Evolutionary conservation across 176 grass and related monocot genomes (phyloP).

Genomic region (Urochloa ruziziensis): DNA sequence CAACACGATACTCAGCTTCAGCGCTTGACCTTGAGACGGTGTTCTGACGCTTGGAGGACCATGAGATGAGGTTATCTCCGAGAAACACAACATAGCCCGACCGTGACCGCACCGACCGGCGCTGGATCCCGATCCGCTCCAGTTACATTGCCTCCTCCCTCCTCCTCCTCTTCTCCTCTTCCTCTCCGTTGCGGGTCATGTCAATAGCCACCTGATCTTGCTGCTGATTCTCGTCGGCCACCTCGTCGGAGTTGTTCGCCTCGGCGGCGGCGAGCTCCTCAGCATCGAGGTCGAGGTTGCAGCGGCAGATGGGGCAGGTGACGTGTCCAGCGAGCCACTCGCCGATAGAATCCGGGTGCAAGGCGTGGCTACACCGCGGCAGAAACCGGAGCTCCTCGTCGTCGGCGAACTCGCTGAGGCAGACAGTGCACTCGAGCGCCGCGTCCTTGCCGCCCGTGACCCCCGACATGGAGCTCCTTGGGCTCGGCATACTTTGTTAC

Average conservation of each 20-base stretch:
- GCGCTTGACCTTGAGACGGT: no score
- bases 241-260: background rate
- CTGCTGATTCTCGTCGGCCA: no score
- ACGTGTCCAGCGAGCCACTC: constrained; percentile 75
- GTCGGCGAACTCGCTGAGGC: constrained; percentile 78
- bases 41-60: no score
- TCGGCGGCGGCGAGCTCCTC: constrained; percentile 8
- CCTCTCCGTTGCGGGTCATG: background rate
- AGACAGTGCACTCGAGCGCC: constrained; percentile 73
- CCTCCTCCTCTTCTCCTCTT: background rate
- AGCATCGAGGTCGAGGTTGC: constrained; percentile 49
- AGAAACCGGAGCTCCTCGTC: constrained; percentile 67
- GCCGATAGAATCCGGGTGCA: constrained; percentile 82
- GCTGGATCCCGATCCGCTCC: constrained; percentile 75
- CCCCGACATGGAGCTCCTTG: constrained; percentile 45
- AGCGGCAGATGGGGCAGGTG: constrained; percentile 75
- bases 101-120: constrained; percentile 53
- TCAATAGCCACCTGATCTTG: constrained; percentile 39
- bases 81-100: no score
- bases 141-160: constrained; percentile 52
- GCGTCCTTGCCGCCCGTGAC: constrained; percentile 29
- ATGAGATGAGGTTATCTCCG: no score
- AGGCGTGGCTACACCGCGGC: constrained; percentile 68
- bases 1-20: no score
- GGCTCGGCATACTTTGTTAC: constrained; percentile 70